phyloP scores from a whole-genome alignment of 2,329 filamentous ascomycete species.

The Aureobasidium sp. region DNA sequence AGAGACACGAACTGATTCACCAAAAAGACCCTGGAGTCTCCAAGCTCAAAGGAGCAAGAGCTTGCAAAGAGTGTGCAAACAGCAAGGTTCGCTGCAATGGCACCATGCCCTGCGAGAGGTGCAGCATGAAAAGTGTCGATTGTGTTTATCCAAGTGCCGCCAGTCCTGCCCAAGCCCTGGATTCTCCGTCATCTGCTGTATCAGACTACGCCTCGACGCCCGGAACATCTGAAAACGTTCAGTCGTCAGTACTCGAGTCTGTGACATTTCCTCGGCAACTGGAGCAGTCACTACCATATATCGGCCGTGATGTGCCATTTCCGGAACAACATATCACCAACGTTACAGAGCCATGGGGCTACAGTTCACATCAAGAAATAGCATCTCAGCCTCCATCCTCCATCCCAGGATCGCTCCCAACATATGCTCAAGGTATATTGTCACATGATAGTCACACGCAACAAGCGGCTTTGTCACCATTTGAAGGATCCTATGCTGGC shows the following conservation, averaged over 20 bases:
- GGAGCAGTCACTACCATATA: background rate
- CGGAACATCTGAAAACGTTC: background rate
- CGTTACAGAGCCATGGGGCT: background rate
- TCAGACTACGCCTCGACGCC: background rate
- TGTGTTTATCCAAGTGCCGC: constrained; percentile 22
- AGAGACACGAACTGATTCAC: constrained; percentile 22
- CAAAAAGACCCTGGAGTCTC: constrained; percentile 17
- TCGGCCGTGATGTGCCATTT: background rate
- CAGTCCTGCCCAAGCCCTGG: background rate
- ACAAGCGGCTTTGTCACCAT: background rate
- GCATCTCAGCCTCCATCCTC: background rate
- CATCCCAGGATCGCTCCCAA: background rate
- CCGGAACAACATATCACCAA: background rate
- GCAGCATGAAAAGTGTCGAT: constrained; percentile 18
- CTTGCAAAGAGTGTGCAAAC: constrained; percentile 23
- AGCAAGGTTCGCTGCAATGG: constrained; percentile 27
- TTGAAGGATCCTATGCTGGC: constrained; percentile 4
- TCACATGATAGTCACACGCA: background rate
- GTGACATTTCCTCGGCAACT: background rate
- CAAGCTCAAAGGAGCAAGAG: constrained; percentile 21
- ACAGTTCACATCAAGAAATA: background rate
- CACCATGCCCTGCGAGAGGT: constrained; percentile 22
- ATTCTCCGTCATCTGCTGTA: background rate
- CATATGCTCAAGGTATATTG: background rate
- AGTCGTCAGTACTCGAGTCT: background rate